Evolutionary conservation across 106 monocot genomes (phyloP), one percentile per base, ranked within the genome.

Genomic region (Chionographis japonica): DNA sequence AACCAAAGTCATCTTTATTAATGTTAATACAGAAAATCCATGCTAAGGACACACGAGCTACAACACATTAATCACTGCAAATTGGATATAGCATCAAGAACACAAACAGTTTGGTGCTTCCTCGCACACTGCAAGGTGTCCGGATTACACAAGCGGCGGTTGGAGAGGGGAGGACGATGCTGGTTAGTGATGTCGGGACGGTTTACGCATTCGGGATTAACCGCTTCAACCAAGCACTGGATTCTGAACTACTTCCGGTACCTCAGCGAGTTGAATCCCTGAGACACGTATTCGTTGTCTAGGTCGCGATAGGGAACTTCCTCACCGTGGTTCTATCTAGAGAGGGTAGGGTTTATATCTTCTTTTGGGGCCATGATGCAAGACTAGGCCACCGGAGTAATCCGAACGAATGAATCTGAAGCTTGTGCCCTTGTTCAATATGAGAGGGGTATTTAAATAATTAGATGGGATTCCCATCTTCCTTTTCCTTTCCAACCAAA

Each of bases 291-390:
- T 83, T 75, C 17, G 70, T 78, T 10, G 83, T 83, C 12, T 78
- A 83, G 51, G 78, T 78, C 40, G 83, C 83, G 9, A 78, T 83
- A 19, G 83, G 74, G 37, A 83, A 83, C 40, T 83, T 83, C 71
- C 78, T 83, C 72, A 78, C 83, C 4, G 83, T 78, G 35, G 78
- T 83, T 42, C 83, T 83, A 12, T 83, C 83, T 19, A 69, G 83
- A 62, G 83, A 83, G 54, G 83, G 83, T 6, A 83, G 54, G 20
- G 78, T 83, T n/a, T 83, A 78, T 70, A 83, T 78, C 4, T 83
- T 83, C 55, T 83, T 78, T 38, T 83, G 83, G 83, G 83, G 83
- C 12, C 74, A 15, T 52, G 78, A 83, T 61, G 69, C 66, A 10
- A 78, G 58, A 65, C 56, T 83, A 2, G 73, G 83, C 3, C 83